phyloP scores from a whole-genome alignment of 2,329 filamentous ascomycete genomes.

The Mycogone perniciosa region DNA sequence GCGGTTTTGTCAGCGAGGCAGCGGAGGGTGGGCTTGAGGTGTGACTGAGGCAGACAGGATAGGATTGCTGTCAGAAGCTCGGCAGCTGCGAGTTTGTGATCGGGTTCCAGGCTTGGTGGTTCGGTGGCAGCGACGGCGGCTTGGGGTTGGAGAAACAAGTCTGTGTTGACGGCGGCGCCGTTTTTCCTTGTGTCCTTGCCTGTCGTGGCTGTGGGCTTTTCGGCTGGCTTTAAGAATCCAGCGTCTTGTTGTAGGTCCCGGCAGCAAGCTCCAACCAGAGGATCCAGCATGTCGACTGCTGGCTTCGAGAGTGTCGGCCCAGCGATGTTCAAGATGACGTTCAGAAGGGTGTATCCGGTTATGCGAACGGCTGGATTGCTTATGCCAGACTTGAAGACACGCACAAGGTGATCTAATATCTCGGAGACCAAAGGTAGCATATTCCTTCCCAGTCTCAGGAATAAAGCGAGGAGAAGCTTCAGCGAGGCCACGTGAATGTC shows the following conservation, averaged over 20 bases:
- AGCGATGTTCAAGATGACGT: constrained; percentile 51
- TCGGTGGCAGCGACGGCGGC: constrained; percentile 25
- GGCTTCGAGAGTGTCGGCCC: constrained; percentile 63
- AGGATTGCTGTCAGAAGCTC: constrained; percentile 58
- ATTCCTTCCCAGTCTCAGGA: constrained; percentile 51
- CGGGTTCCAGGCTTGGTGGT: constrained; percentile 31
- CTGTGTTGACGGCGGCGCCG: constrained; percentile 54
- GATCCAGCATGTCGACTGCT: constrained; percentile 55
- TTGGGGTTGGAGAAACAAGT: constrained; percentile 56
- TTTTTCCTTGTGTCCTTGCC: constrained; percentile 32
- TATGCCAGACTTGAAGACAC: constrained; percentile 59
- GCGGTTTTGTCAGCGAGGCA: constrained; percentile 75
- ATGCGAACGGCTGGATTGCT: constrained; percentile 49
- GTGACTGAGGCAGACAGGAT: constrained; percentile 55
- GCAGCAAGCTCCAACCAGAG: constrained; percentile 63
- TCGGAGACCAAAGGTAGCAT: constrained; percentile 55
- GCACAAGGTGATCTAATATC: constrained; percentile 63
- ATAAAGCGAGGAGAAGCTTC: constrained; percentile 51
- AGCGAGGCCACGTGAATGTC: constrained; percentile 68
- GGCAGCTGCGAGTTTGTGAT: constrained; percentile 51
- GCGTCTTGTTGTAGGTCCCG: constrained; percentile 59
- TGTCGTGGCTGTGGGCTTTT: constrained; percentile 25
- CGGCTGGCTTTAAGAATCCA: constrained; percentile 38
- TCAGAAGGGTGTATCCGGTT: constrained; percentile 53
- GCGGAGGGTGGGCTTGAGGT: constrained; percentile 64